Evolutionary conservation across 1,139 yeast species (phyloP).

Genomic region (Pichia sp.): DNA sequence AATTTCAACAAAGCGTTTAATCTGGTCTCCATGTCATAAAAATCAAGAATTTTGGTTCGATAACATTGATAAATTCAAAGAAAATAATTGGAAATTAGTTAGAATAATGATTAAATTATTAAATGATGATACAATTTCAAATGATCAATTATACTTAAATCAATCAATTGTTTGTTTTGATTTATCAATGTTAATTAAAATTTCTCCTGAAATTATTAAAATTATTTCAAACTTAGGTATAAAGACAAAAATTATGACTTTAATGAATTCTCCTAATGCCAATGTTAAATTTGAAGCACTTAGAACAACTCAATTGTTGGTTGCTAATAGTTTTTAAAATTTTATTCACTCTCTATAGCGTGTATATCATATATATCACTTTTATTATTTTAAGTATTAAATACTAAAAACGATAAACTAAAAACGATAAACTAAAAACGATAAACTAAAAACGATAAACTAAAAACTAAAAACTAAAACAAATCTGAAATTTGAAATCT

Average conservation of each 20-base stretch:
- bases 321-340: conserved; percentile 57
- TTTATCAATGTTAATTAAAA: conserved; percentile 62
- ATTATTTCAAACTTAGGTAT: conserved; percentile 46
- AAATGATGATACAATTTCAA: conserved; percentile 28
- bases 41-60: conserved; percentile 87
- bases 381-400: too few relatives aligned
- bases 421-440: too few relatives aligned
- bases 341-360: not conserved
- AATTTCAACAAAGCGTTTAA: conserved; percentile 66
- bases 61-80: conserved; percentile 69
- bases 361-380: not conserved
- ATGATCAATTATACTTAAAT: conserved; percentile 31
- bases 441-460: too few relatives aligned
- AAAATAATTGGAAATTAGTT: conserved; percentile 66
- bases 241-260: conserved; percentile 76
- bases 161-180: conserved; percentile 67
- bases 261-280: conserved; percentile 75
- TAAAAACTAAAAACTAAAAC: too few relatives aligned
- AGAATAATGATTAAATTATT: conserved; percentile 45
- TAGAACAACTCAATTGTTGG: conserved; percentile 86
- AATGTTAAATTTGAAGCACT: conserved; percentile 93
- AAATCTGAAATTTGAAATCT: too few relatives aligned
- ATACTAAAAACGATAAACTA: too few relatives aligned
- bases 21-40: conserved; percentile 92
- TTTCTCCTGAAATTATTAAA: conserved; percentile 50